Base-by-base conservation (phyloP, 2,329 filamentous ascomycete species). In the Calonectria montana region DNA sequence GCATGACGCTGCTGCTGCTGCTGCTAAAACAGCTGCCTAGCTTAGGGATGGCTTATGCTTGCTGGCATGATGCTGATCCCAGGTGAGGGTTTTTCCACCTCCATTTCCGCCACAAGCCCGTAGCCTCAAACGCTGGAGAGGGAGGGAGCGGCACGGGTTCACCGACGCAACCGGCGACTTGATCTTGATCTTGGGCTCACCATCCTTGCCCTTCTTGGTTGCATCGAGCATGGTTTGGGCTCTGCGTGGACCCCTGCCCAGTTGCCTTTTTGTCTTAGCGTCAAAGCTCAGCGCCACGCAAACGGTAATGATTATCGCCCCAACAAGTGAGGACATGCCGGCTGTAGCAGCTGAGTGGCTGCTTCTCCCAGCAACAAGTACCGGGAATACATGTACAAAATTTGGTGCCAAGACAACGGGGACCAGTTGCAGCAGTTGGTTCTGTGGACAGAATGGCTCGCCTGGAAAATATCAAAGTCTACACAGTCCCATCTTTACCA, bases 1-100 rank as follows among this genome's bases (percentile, higher is more conserved):
- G 35, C 57, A 43, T 31, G 37, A 55, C 48, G 63, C 25, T 31
- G 21, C 43, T 50, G 41, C 61, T 29, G 21, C 13, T 41, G 37
- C 27, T 65, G n/a, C n/a, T n/a, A n/a, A 62, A 67, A 62, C 53
- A 67, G 53, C 65, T 67, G 65, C 65, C 65, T 67, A 47, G 53
- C 25, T 23, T n/a, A 21, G 9, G 10, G 43, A 45, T 45, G 41
- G 43, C 43, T 21, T 47, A n/a, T 47, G 43, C 43, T 29, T 27
- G 23, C 59, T 63, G 15, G 35, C 57, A 43, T 27, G 9, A 21
- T 23, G 18, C 21, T 47, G 57, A 23, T 37, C 27, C 35, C 13
- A 55, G 63, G 47, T 67, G 65, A 67, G 65, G 55, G 31, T 5
- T 43, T 67, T 67, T 67, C 50, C 37, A 13, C 23, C 43, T 15